Evolutionary conservation across 1,284 basidiomycete genomes (phyloP).

Genomic region (Taiwanofungus camphoratus): DNA sequence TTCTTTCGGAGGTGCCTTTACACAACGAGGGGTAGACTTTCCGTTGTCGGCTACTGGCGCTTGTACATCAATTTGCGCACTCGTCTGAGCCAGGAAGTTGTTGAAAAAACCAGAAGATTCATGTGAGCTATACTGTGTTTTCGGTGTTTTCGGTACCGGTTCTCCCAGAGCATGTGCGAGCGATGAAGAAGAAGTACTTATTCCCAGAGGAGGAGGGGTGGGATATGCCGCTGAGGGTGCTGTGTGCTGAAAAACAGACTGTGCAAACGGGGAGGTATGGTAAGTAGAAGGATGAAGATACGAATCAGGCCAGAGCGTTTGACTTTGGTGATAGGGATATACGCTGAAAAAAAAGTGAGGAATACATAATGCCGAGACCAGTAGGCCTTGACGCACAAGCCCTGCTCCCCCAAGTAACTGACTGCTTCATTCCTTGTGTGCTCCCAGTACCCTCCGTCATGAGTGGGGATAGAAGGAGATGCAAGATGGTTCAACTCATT

Average conservation of each 20-base stretch:
- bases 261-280: constrained; percentile 50
- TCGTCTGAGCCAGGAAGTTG: constrained; percentile 53
- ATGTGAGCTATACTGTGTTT: constrained; percentile 37
- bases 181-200: constrained; percentile 61
- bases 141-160: constrained; percentile 30
- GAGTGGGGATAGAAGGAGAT: constrained; percentile 31
- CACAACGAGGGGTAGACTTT: constrained; percentile 10
- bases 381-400: constrained; percentile 23
- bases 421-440: constrained; percentile 46
- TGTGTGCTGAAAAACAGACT: constrained; percentile 55
- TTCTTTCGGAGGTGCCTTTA: background rate
- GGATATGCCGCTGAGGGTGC: constrained; percentile 56
- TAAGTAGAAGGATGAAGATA: constrained; percentile 37
- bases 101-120: constrained; percentile 61
- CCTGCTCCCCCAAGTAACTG: constrained; percentile 42
- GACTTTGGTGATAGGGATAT: constrained; percentile 19
- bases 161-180: constrained; percentile 65
- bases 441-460: constrained; percentile 49
- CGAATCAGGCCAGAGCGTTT: constrained; percentile 29
- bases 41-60: constrained; percentile 4
- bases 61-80: constrained; percentile 27
- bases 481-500: constrained; percentile 45
- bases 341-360: constrained; percentile 10
- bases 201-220: constrained; percentile 60
- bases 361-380: background rate